Percentiles rank a stretch among this genome's conserved stretches.
phyloP scores from a whole-genome alignment of 2,329 filamentous ascomycete genomes.

The Aspergillus sp. region DNA sequence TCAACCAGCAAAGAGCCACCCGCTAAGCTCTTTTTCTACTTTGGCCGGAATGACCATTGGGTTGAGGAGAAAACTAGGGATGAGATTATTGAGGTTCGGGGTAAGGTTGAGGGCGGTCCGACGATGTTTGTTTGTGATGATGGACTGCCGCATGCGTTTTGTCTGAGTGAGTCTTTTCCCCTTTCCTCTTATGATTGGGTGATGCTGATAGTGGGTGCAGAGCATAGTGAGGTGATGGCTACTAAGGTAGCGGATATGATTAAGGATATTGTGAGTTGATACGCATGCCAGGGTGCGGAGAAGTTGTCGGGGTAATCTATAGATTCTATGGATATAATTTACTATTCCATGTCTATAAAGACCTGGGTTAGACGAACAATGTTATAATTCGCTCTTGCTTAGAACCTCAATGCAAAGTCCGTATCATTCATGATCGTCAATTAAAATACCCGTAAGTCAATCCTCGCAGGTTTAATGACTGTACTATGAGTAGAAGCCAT shows the following conservation, averaged over 20 bases:
- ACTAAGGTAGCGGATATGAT: conserved; percentile 48
- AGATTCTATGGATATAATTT: too few relatives aligned
- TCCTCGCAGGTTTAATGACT: background rate
- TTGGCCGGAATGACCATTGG: conserved; percentile 58
- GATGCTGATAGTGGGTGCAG: conserved; percentile 14
- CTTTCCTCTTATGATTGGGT: background rate
- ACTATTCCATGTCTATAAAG: too few relatives aligned
- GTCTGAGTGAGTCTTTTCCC: conserved; percentile 41
- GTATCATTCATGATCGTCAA: too few relatives aligned
- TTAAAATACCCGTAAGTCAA: too few relatives aligned
- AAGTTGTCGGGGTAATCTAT: too few relatives aligned
- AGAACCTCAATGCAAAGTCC: too few relatives aligned
- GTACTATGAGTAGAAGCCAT: background rate
- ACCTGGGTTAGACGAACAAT: too few relatives aligned
- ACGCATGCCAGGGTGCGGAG: background rate
- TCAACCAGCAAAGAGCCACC: conserved; percentile 26
- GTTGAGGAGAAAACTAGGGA: conserved; percentile 55
- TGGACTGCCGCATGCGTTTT: conserved; percentile 57
- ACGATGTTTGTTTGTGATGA: conserved; percentile 53
- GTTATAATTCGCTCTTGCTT: too few relatives aligned
- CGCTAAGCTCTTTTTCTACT: conserved; percentile 53
- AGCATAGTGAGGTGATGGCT: conserved; percentile 46
- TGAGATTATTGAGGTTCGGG: conserved; percentile 46
- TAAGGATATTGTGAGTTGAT: conserved; percentile 30
- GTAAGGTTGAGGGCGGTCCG: conserved; percentile 34